Evolutionary conservation across 169 alveolate species (phyloP).

Genomic region (Toxoplasma gondii): DNA sequence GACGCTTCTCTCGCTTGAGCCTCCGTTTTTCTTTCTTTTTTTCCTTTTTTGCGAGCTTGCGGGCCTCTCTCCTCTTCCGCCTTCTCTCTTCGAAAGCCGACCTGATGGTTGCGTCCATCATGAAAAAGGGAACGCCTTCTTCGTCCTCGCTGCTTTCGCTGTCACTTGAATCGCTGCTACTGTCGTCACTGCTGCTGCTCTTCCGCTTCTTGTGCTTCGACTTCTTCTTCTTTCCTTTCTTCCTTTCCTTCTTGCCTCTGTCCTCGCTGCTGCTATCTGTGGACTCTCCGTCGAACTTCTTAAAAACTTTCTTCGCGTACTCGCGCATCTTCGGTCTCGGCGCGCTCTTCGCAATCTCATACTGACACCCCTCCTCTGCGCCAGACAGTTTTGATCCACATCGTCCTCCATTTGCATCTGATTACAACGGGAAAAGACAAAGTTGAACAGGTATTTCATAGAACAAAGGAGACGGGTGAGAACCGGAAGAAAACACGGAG

Average conservation of each 20-base stretch:
- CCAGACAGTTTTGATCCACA: neutral
- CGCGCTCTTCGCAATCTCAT: constrained; percentile 31
- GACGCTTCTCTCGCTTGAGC: constrained; percentile 16
- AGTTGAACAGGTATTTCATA: no score
- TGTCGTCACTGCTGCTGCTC: neutral
- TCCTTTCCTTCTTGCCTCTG: neutral
- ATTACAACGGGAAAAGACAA: neutral
- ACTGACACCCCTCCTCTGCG: neutral
- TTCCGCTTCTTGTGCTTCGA: neutral
- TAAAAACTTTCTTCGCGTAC: constrained; percentile 26
- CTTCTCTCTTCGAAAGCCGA: constrained; percentile 60
- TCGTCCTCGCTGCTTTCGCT: constrained; percentile 17
- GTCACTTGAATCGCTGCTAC: neutral
- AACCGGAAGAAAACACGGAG: no score
- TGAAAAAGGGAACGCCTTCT: constrained; percentile 61
- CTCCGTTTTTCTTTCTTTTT: constrained; percentile 39
- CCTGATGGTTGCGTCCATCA: constrained; percentile 64
- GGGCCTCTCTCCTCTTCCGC: constrained; percentile 28
- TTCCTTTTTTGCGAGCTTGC: constrained; percentile 36
- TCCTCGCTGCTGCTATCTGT: neutral
- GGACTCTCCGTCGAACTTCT: neutral
- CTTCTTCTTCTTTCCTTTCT: constrained; percentile 3
- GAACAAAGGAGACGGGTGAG: no score
- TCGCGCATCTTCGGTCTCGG: constrained; percentile 28
- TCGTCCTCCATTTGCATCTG: neutral